Conservation (phyloP, 163 green algal genomes). For the Volvox carteri region DNA sequence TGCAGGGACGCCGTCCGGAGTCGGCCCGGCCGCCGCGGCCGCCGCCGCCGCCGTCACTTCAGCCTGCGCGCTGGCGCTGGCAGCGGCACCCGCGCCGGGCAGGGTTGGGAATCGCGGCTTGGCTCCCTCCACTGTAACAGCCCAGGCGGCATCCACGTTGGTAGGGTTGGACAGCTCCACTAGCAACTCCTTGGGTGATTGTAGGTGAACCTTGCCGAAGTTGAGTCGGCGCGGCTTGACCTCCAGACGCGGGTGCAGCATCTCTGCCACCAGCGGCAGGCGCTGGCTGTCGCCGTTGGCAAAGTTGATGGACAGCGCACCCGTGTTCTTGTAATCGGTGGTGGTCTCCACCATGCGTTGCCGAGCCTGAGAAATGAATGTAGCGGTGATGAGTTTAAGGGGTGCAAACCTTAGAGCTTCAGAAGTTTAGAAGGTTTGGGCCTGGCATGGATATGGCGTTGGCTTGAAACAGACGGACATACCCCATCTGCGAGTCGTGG, state of each 20-base stretch:
- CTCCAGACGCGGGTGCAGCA: constrained; percentile 68
- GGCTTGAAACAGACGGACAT: too few species aligned
- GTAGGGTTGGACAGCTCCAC: constrained; percentile 75
- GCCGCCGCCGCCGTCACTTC: neutral
- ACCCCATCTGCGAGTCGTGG: too few species aligned
- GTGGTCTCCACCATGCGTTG: constrained; percentile 52
- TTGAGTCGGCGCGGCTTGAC: constrained; percentile 47
- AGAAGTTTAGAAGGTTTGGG: too few species aligned
- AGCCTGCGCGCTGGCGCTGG: constrained; percentile 18
- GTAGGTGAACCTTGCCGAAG: constrained; percentile 68
- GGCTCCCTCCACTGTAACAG: constrained; percentile 54
- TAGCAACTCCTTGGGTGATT: constrained; percentile 63
- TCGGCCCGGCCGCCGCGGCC: neutral
- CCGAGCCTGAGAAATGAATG: too few species aligned
- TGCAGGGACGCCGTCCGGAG: neutral
- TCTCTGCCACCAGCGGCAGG: constrained; percentile 59
- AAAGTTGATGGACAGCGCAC: constrained; percentile 39
- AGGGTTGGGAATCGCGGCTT: constrained; percentile 43
- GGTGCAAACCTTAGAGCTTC: too few species aligned
- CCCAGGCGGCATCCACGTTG: constrained; percentile 70
- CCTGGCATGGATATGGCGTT: too few species aligned
- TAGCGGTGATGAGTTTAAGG: too few species aligned
- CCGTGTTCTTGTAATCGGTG: constrained; percentile 50
- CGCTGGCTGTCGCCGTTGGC: constrained; percentile 61
- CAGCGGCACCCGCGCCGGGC: constrained; percentile 33